Percentiles rank a stretch among this genome's conserved stretches.
phyloP scores from a whole-genome alignment of 2,329 filamentous ascomycete genomes.

The Penicillium sp. region DNA sequence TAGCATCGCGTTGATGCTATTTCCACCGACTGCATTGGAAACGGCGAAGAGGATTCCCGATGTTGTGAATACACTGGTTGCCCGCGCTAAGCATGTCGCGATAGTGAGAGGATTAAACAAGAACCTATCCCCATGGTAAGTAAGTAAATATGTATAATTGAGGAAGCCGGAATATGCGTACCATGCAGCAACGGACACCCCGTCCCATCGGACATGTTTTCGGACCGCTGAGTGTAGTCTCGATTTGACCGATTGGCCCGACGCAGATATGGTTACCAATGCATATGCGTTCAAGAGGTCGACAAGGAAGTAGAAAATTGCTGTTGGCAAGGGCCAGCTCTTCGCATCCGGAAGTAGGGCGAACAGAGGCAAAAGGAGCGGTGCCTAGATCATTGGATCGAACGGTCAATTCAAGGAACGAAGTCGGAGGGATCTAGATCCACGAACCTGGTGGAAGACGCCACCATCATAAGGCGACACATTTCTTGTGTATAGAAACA shows the following conservation, averaged over 20 bases:
- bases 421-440: not conserved
- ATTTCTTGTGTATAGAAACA: constrained; percentile 93
- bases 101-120: constrained; percentile 93
- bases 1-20: constrained; percentile 66
- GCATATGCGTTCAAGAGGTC: constrained; percentile 77
- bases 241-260: constrained; percentile 66
- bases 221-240: constrained; percentile 70
- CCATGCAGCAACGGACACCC: constrained; percentile 68
- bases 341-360: constrained; percentile 68
- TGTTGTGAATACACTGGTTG: constrained; percentile 80
- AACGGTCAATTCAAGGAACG: constrained; percentile 6
- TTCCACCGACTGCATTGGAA: constrained; percentile 67
- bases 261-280: constrained; percentile 68
- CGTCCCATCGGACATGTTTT: constrained; percentile 64
- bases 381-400: constrained; percentile 50
- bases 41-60: constrained; percentile 78
- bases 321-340: constrained; percentile 61
- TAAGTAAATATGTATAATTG: not conserved
- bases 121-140: constrained; percentile 51
- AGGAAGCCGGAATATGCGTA: constrained; percentile 37
- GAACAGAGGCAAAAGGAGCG: constrained; percentile 83
- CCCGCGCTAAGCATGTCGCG: constrained; percentile 77
- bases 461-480: constrained; percentile 96
- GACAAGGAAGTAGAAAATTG: constrained; percentile 68
- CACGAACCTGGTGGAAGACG: constrained; percentile 57